Base-by-base conservation (phyloP, 257 asterid genomes). In the Verbena officinalis region DNA sequence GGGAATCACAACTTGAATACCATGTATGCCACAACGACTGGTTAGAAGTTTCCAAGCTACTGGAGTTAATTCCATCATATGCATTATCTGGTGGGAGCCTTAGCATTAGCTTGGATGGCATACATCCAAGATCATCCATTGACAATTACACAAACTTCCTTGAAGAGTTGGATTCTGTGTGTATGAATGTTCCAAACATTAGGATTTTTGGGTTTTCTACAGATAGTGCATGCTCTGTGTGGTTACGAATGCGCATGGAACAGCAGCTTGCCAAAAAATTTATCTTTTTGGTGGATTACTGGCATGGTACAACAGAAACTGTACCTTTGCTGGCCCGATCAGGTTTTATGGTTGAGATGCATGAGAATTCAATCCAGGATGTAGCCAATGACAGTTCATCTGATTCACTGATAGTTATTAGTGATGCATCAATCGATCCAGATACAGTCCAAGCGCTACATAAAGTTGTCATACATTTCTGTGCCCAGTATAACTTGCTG, bases 1-100 rank as follows among this genome's bases (percentile, higher is more conserved):
- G 99, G 99, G 99, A 94, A 81, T 94, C 99, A 60, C 96, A 90
- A 75, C 88, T 94, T 64, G 97, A 94, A 79, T 90, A 87, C 75
- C 79, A 86, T 78, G 81, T 79, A 75, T 85, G 87, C 81, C 99
- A 90, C 83, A 86, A 86, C 78, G 94, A 88, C 72, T 90, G 93
- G 95, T 65, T 74, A 55, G 95, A 88, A 78, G 90, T 88, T 79
- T 88, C 97, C 49, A 81, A 82, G 86, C 84, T 94, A 68, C 76
- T 94, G 51, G 97, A 94, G 76, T 74, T 82, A 49, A 74, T 88
- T 64, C 99, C 99, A 15, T 77, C 88, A 21, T 86, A 83, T 67
- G 96, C 89, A 57, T 75, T 90, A 46, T 80, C 92, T 65, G 62
- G 54, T 68, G 96, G 97, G 59, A 83, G 81, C 64, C 87, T 94